Evolutionary conservation across 192 early-diverging fungal species (phyloP).

Genomic region (Coemansia guatemalensis): DNA sequence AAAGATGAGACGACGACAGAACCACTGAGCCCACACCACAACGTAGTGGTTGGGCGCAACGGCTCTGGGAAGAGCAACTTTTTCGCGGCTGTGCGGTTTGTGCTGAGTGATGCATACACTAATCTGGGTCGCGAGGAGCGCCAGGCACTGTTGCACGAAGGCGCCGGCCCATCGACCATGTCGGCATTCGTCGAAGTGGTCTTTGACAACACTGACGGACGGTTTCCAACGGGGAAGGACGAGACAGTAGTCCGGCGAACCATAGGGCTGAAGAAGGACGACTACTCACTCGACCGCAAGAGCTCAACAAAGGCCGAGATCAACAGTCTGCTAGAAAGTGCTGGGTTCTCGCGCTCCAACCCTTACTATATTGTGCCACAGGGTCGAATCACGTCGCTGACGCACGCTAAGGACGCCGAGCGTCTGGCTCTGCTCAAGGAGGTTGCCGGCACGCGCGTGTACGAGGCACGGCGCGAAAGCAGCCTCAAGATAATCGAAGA

Average conservation of each 20-base stretch:
- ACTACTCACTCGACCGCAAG: conserved; percentile 96
- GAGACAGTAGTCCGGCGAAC: conserved; percentile 89
- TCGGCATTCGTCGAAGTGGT: conserved; percentile 95
- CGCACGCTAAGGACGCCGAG: conserved; percentile 92
- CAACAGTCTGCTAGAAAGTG: conserved; percentile 90
- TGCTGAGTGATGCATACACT: conserved; percentile 92
- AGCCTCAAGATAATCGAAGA: conserved; percentile 93
- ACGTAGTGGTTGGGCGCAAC: conserved; percentile 97
- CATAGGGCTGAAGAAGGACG: conserved; percentile 96
- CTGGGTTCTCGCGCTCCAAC: conserved; percentile 95
- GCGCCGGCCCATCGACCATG: conserved; percentile 86
- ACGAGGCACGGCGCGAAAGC: conserved; percentile 87
- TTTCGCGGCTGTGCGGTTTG: conserved; percentile 92
- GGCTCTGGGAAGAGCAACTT: conserved; percentile 98
- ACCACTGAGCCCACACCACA: conserved; percentile 89
- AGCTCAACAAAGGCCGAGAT: conserved; percentile 90
- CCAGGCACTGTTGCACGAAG: conserved; percentile 91
- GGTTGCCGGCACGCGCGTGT: conserved; percentile 96
- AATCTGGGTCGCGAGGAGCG: conserved; percentile 92
- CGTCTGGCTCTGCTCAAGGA: conserved; percentile 90
- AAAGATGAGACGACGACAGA: conserved; percentile 94
- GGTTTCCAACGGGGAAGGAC: conserved; percentile 93
- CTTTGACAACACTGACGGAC: conserved; percentile 95
- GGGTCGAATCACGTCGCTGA: conserved; percentile 86
- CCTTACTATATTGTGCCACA: conserved; percentile 99